A percentile compares a stretch with the other conserved stretches of the same genome.
Conservation (phyloP, 176 grass and related monocot species). For the Rhynchospora breviuscula region DNA sequence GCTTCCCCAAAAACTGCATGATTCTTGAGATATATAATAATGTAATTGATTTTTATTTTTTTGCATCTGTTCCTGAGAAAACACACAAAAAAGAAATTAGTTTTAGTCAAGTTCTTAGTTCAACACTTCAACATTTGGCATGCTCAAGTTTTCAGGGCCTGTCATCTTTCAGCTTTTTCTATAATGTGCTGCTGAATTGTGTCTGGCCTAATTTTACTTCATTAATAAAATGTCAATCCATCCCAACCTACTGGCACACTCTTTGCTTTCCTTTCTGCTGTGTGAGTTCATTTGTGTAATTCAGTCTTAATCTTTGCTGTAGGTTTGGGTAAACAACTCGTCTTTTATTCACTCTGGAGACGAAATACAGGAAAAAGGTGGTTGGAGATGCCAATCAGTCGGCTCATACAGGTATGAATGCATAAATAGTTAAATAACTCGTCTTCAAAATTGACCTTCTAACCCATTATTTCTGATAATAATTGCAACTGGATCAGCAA, state of each 20-base stretch:
- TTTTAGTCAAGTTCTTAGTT: neutral
- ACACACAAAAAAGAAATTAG: neutral
- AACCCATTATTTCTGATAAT: neutral
- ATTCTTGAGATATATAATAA: neutral
- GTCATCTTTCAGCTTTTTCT: neutral
- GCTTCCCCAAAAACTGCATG: neutral
- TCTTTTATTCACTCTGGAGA: conserved; percentile 28
- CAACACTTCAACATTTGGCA: neutral
- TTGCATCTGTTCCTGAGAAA: too few relatives aligned
- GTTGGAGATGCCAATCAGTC: conserved; percentile 98
- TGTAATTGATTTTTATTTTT: neutral
- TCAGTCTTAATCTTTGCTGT: conserved; percentile 21
- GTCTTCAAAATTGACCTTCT: neutral
- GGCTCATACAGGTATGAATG: conserved; percentile 85
- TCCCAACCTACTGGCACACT: neutral
- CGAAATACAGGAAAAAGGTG: conserved; percentile 43
- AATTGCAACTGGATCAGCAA: neutral
- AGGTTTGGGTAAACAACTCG: conserved; percentile 66
- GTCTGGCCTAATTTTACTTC: neutral
- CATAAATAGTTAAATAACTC: neutral
- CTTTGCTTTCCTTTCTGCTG: conserved; percentile 4
- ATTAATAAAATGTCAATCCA: neutral
- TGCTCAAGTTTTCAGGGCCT: neutral
- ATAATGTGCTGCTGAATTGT: neutral
- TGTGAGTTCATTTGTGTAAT: conserved; percentile 14